Evolutionary conservation across 495 filamentous ascomycete species (phyloP), one percentile per base, ranked within the genome.

Genomic region (Podospora pseudocomata): DNA sequence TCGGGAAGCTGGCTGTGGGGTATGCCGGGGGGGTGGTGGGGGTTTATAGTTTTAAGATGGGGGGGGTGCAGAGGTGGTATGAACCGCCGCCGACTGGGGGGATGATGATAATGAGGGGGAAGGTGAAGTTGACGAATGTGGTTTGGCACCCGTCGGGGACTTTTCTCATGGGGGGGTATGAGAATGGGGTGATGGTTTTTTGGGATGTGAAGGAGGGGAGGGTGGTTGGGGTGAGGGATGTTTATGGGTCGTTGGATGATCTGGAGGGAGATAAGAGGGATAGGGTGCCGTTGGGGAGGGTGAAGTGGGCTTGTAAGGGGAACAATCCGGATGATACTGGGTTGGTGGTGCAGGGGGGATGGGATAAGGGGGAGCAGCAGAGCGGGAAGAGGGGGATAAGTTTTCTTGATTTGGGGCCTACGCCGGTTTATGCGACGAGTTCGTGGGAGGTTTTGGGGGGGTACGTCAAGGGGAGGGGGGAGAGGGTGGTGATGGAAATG

Each of bases 161-260:
- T 0, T 99, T 98, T 72, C 78, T 97, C 54, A 76, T 94, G 64
- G 96, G 92, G 0, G 90, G 90, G 13, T 90, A 98, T 72, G 94
- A 97, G 69, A 94, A 98, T 75, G 89, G 89, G 3, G 94, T 89
- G 68, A 74, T 99, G 39, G 95, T 94, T 0, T 87, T 98, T 63
- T 99, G 96, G 96, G 96, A 98, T 81, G 80, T 90, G 2, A 96
- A 93, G 70, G 96, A 97, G 74, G 95, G 93, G 9, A 88, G 92
- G 58, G 83, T 95, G 32, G 81, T 99, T 16, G 86, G 92, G 82
- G 93, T 93, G 13, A 82, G 96, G 70, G 96, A 91, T 4, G 78
- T 97, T 26, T 85, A 90, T 69, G 86, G 90, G 57, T 85, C 84
- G 2, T 78, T 99, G 54, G 84, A 96, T 32, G 79, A 82, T 44